These are phyloP conservation scores for Irpex sp. DNA, from an alignment of 1,284 basidiomycete species.

Conservation along the genomic window DNA sequence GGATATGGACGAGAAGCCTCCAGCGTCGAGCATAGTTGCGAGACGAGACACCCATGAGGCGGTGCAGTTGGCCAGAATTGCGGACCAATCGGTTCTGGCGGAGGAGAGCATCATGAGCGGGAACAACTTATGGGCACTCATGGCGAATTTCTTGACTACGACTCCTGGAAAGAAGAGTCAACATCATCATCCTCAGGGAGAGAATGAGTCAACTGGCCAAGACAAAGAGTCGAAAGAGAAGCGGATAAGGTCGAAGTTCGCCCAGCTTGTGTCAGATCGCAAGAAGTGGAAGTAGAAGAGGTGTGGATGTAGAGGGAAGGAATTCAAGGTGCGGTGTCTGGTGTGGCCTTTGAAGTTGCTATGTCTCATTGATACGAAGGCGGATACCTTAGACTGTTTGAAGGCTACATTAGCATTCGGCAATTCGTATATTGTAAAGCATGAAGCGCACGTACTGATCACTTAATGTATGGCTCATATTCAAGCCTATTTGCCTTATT, in stretches of 20 bases:
- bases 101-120: slow-evolving; percentile 54
- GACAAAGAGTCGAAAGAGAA: slow-evolving; percentile 15
- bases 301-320: not conserved
- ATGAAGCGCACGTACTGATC: not conserved
- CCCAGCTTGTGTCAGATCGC: slow-evolving; percentile 22
- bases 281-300: slow-evolving; percentile 12
- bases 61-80: slow-evolving; percentile 61
- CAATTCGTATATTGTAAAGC: not conserved
- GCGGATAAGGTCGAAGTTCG: slow-evolving; percentile 22
- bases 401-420: not conserved
- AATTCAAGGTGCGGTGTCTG: not conserved
- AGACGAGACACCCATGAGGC: slow-evolving; percentile 77
- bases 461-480: not conserved
- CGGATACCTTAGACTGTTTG: not conserved
- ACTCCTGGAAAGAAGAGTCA: slow-evolving; percentile 28
- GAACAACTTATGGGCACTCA: slow-evolving; percentile 67
- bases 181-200: slow-evolving; percentile 4
- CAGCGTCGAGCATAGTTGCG: slow-evolving; percentile 79
- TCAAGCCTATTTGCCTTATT: not conserved
- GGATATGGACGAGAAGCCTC: slow-evolving; percentile 71
- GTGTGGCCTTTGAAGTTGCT: not conserved
- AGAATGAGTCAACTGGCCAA: not conserved
- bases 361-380: not conserved
- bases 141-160: slow-evolving; percentile 57
- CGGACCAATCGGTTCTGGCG: slow-evolving; percentile 59